These are phyloP conservation scores for Neoboletus magnificus DNA, from an alignment of 768 basidiomycete genomes.

Conservation along the genomic window DNA sequence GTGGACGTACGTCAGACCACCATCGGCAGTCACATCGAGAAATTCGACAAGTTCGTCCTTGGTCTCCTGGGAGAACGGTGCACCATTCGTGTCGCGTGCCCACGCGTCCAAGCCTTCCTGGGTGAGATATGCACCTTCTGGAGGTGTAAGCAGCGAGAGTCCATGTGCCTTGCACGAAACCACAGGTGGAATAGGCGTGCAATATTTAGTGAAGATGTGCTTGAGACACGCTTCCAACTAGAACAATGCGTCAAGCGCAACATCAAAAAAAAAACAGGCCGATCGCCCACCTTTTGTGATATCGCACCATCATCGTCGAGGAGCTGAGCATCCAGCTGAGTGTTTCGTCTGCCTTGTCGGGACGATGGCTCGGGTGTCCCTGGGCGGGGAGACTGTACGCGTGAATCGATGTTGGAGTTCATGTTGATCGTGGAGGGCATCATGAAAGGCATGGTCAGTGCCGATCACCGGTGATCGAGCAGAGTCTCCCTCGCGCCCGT, in stretches of 20 bases:
- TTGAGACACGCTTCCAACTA: constrained; percentile 68
- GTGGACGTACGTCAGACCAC: constrained; percentile 63
- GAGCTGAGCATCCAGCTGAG: constrained; percentile 47
- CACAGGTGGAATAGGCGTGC: constrained; percentile 41
- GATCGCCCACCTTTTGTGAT: constrained; percentile 50
- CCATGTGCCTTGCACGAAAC: constrained; percentile 18
- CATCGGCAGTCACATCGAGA: constrained; percentile 70
- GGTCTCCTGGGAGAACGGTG: constrained; percentile 70
- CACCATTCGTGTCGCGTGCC: constrained; percentile 81
- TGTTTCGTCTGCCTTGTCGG: constrained; percentile 56
- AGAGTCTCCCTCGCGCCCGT: constrained; percentile 15
- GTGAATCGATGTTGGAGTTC: constrained; percentile 11
- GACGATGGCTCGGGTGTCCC: constrained; percentile 64
- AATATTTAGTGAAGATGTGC: constrained; percentile 80
- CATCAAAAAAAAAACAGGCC: background rate
- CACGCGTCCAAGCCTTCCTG: constrained; percentile 65
- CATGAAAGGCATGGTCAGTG: constrained; percentile 12
- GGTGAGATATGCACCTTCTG: constrained; percentile 54
- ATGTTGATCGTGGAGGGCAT: constrained; percentile 6
- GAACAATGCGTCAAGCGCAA: background rate
- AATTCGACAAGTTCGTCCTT: constrained; percentile 76
- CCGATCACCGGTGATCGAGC: constrained; percentile 21
- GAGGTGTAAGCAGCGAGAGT: constrained; percentile 41
- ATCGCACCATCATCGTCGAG: constrained; percentile 71
- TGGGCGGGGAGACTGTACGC: constrained; percentile 47